Base-by-base conservation (phyloP, 176 grass and related monocot species). In the Stipa capillata region DNA sequence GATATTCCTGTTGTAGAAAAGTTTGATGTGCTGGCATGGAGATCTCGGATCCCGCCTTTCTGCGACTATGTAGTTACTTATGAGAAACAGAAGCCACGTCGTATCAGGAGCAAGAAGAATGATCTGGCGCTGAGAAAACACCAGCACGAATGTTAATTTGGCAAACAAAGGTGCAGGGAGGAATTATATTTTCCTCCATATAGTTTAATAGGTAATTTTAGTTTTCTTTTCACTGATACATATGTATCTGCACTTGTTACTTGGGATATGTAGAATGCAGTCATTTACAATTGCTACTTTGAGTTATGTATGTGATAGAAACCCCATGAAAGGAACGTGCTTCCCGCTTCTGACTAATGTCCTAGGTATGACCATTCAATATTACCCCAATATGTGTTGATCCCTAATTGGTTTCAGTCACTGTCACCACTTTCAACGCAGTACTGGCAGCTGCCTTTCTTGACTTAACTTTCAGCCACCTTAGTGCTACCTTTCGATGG, bases 21-120 rank as follows among this genome's bases (percentile, higher is more conserved):
- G 42, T 78, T 71, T 60, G 74, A 85, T 60, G 74, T 51, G 53
- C 43, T 71, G 42, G 17, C 42, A 37, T 71, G 53, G 53, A 78
- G 48, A 47, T 71, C 64, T 52, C 42, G 52, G 32, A 85, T n/a
- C n/a, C n/a, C n/a, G n/a, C n/a, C n/a, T n/a, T n/a, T n/a, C n/a
- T n/a, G n/a, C n/a, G n/a, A 20, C 41, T 85, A 78, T 15, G 28
- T 71, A 31, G 40, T 17, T 59, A 85, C 73, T 15, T 85, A 16
- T 21, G 54, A 60, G 42, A 72, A 71, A 51, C 74, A 62, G 65
- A 71, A 52, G 40, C 37, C 31, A 1, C 15, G 1, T 21, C 39
- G 27, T 15, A 10, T 14, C 9, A 29, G 66, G 36, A 50, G 69
- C 25, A 86, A 65, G 58, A 80, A 64, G 39, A 66, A 16, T 18